Conservation (phyloP, 108 stramenopile genomes). For the Nitzschia sp. region DNA sequence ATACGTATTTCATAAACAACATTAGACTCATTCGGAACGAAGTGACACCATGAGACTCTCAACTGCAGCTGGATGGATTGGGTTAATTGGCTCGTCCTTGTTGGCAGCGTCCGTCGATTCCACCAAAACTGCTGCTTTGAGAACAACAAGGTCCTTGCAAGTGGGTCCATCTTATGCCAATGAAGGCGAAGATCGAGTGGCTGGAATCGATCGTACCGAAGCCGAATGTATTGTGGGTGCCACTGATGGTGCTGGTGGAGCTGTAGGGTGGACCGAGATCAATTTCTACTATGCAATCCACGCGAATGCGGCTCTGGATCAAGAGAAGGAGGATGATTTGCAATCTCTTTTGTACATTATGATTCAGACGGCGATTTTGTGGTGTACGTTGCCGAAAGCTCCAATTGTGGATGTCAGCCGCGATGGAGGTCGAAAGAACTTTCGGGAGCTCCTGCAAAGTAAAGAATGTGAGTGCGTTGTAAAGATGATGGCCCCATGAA, state of each 20-base stretch:
- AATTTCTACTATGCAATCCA: constrained; percentile 33
- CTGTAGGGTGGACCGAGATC: constrained; percentile 17
- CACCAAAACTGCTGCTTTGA: background rate
- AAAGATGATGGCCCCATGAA: background rate
- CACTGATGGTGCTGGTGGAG: background rate
- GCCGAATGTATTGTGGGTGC: constrained; percentile 17
- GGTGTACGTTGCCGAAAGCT: constrained; percentile 25
- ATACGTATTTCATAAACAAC: too few relatives aligned
- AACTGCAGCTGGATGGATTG: background rate
- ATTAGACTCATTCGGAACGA: too few relatives aligned
- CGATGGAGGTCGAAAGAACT: background rate
- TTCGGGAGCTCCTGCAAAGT: constrained; percentile 3
- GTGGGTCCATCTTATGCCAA: background rate
- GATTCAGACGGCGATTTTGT: constrained; percentile 28
- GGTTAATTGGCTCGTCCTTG: background rate
- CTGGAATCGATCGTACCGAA: constrained; percentile 11
- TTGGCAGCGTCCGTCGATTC: background rate
- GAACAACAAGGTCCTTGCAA: constrained; percentile 8
- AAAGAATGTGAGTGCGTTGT: constrained; percentile 1
- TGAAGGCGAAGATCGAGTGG: constrained; percentile 21
- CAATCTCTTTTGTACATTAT: constrained; percentile 18
- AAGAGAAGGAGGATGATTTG: constrained; percentile 12
- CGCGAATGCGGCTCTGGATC: constrained; percentile 2
- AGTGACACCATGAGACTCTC: background rate
- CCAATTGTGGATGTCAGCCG: background rate